Base-by-base conservation (phyloP, 495 filamentous ascomycete genomes). In the Choiromyces venosus region DNA sequence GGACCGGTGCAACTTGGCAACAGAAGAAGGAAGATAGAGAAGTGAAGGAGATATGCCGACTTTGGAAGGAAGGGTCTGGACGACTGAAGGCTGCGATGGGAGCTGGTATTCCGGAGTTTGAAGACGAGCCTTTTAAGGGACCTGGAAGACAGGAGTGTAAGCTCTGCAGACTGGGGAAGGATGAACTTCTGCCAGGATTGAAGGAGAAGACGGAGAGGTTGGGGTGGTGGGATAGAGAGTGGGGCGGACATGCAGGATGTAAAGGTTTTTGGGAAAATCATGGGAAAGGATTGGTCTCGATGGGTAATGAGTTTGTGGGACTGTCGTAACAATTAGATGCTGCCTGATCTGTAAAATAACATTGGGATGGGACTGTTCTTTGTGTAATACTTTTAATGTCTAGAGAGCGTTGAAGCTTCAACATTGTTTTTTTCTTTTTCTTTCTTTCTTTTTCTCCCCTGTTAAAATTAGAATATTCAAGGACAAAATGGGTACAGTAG, bases 171-270 rank as follows among this genome's bases (percentile, higher is more conserved):
- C 83, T 98, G 75, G 93, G 89, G 83, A 84, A 94, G 76, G 91
- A 96, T 65, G 95, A 99, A 84, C 85, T 94, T 44, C 84, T 97
- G 29, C 81, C 84, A 2, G 89, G 87, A 76, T 85, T 96, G 38
- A 94, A 97, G 82, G 84, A 89, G 37, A 85, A 88, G 29, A 88
- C 92, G 75, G 95, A 97, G 83, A 93, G 89, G 82, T 94, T 96
- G 84, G 92, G 92, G 83, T 97, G 93, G 93, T 99, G 95, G 95
- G 86, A 91, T 19, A 92, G 96, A 44, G 90, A 94, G 82, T 96
- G 93, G 93, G 90, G 91, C 64, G 75, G 79, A 0, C 91, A 97
- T 84, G 83, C 89, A 21, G 87, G 87, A 70, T 99, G 95, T 82
- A 87, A 87, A 79, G 87, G 87, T 71, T 97, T 97, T 78, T 99